Conservation (phyloP, 2,329 filamentous ascomycete species). For the Arthrinium phaeospermum region DNA sequence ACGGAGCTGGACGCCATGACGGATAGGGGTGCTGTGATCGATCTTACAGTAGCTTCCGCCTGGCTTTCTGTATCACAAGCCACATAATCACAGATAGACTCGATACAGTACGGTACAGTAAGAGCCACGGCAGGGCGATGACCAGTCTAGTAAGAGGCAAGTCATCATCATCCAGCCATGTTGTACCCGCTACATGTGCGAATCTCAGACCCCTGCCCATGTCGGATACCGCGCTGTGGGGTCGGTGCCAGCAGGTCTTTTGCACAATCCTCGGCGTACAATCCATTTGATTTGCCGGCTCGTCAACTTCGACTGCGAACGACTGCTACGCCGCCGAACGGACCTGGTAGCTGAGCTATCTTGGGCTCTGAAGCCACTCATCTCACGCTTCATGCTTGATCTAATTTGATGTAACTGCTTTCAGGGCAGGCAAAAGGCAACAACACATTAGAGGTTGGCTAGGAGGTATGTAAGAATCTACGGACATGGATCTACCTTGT, state of each 20-base stretch:
- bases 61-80: conserved; percentile 5
- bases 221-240: conserved; percentile 4
- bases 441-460: not conserved
- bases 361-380: not conserved
- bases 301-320: not conserved
- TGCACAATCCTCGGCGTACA: not conserved
- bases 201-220: not conserved
- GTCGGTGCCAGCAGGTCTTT: not conserved
- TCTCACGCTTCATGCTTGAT: not conserved
- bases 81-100: not conserved
- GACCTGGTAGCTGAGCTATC: not conserved
- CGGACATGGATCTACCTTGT: not conserved
- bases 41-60: conserved; percentile 11
- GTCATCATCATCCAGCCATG: not conserved
- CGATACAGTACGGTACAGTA: conserved; percentile 7
- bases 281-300: not conserved
- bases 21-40: conserved; percentile 11
- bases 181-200: not conserved
- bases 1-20: not conserved
- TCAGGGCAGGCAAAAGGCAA: not conserved
- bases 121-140: not conserved
- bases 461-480: not conserved
- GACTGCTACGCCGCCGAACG: not conserved
- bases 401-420: not conserved
- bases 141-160: not conserved